Percentiles rank a stretch among this genome's conserved stretches.
These are phyloP conservation scores for Isoetes engelmannii DNA, from an alignment of 83 land plant genomes.

Conservation along the genomic window DNA sequence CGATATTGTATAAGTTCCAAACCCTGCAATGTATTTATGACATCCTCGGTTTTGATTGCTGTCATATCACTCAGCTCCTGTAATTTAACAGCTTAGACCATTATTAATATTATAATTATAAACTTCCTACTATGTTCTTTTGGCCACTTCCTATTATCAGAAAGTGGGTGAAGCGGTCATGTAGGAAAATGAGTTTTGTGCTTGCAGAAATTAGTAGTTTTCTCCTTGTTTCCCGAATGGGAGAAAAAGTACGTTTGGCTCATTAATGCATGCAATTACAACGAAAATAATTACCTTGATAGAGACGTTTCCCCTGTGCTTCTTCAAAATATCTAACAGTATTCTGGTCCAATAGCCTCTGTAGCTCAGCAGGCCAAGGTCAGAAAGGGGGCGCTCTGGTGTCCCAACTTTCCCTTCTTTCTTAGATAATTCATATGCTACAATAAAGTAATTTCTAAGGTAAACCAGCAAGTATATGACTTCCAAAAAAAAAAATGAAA, in stretches of 20 bases:
- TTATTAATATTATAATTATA: too few species aligned
- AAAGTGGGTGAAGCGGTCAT: too few species aligned
- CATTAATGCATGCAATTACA: too few species aligned
- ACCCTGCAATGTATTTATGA: conserved; percentile 66
- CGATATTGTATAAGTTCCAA: conserved; percentile 86
- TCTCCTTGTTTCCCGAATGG: too few species aligned
- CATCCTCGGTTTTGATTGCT: conserved; percentile 79
- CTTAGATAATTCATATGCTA: conserved; percentile 98
- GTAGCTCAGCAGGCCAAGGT: conserved; percentile 84
- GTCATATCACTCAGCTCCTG: conserved; percentile 97
- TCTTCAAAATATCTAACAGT: conserved; percentile 79
- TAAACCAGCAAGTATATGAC: not conserved
- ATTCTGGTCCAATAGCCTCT: conserved; percentile 97
- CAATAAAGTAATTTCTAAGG: not conserved
- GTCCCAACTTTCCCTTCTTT: conserved; percentile 98
- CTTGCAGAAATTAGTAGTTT: too few species aligned
- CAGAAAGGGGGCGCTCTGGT: conserved; percentile 97
- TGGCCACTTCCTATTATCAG: too few species aligned
- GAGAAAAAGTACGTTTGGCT: too few species aligned
- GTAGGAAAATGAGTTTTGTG: too few species aligned
- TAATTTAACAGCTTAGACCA: not conserved
- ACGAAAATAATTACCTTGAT: conserved; percentile 55
- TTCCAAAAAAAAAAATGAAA: not conserved
- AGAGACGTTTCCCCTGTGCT: conserved; percentile 81
- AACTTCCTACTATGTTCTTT: too few species aligned